These are phyloP conservation scores for Linum lewisii DNA, from an alignment of 345 rosid species.

Conservation along the genomic window DNA sequence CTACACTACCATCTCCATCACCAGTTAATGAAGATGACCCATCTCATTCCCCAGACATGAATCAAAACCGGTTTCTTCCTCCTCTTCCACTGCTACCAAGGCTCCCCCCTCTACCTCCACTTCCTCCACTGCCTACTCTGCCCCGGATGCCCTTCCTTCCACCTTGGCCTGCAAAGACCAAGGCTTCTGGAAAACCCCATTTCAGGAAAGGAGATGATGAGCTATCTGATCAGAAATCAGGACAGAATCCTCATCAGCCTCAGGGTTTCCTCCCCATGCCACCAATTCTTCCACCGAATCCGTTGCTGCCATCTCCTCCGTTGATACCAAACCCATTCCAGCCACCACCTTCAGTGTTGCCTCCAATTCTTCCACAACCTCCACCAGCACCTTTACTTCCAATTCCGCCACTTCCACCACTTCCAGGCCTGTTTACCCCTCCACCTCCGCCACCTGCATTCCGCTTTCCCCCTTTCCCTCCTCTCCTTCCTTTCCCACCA, in stretches of 20 bases:
- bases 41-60: constrained; percentile 14
- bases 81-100: constrained; percentile 32
- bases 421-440: constrained; percentile 6
- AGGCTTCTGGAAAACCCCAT: constrained; percentile 2
- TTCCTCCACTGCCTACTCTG: constrained; percentile 42
- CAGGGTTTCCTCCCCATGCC: constrained; percentile 10
- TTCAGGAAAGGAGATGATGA: not conserved
- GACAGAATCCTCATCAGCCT: not conserved
- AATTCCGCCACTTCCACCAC: constrained; percentile 25
- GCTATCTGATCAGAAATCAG: constrained; percentile 10
- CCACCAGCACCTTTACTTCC: constrained; percentile 29
- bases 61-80: constrained; percentile 14
- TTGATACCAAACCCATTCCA: constrained; percentile 4
- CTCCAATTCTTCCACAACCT: constrained; percentile 18
- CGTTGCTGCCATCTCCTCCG: constrained; percentile 17
- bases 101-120: constrained; percentile 34
- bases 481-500: constrained; percentile 15
- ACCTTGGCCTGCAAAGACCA: constrained; percentile 27
- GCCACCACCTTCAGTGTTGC: constrained; percentile 12
- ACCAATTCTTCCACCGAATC: constrained; percentile 20
- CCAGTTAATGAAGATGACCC: constrained; percentile 24
- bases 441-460: constrained; percentile 23
- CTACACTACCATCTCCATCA: constrained; percentile 7
- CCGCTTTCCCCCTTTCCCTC: constrained; percentile 15
- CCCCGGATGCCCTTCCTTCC: constrained; percentile 35